Percentiles rank a stretch among this genome's conserved stretches.
Evolutionary conservation across 1,284 basidiomycete genomes (phyloP).

Genomic region (Cryptococcus sp.): DNA sequence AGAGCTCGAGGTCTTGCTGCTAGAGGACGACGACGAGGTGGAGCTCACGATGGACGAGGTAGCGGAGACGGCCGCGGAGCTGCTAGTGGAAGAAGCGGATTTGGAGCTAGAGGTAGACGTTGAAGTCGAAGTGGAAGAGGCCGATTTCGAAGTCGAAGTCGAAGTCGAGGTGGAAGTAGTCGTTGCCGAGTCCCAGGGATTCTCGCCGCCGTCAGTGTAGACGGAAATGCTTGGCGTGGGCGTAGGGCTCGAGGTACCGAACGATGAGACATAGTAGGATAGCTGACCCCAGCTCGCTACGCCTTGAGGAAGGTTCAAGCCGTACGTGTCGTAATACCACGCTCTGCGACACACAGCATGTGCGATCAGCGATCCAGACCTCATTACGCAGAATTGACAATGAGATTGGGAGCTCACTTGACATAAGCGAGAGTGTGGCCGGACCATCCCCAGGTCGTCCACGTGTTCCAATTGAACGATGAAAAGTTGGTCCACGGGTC

Average conservation of each 20-base stretch:
- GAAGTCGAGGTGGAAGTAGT: not conserved
- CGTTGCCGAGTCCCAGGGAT: constrained; percentile 14
- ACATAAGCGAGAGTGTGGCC: constrained; percentile 18
- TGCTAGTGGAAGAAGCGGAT: not conserved
- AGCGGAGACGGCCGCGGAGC: not conserved
- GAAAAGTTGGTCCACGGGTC: constrained; percentile 20
- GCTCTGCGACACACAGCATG: constrained; percentile 3
- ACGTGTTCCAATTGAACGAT: constrained; percentile 13
- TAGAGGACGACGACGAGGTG: not conserved
- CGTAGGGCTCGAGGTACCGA: constrained; percentile 13
- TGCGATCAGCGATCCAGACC: not conserved
- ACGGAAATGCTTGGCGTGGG: constrained; percentile 10
- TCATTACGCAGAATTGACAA: not conserved
- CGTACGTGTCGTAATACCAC: constrained; percentile 20
- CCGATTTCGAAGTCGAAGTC: constrained; percentile 1
- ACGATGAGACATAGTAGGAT: constrained; percentile 19
- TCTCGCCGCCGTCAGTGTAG: constrained; percentile 14
- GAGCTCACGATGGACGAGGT: not conserved
- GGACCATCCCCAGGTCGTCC: constrained; percentile 15
- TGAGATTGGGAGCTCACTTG: constrained; percentile 9
- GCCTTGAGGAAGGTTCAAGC: constrained; percentile 16
- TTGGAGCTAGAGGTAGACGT: constrained; percentile 4
- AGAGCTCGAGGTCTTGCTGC: not conserved
- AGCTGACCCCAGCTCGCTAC: constrained; percentile 16
- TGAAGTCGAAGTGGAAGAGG: constrained; percentile 6